Evolutionary conservation across 1,284 basidiomycete genomes (phyloP), one percentile per base, ranked within the genome.

Genomic region (Rhodotorula sp.): DNA sequence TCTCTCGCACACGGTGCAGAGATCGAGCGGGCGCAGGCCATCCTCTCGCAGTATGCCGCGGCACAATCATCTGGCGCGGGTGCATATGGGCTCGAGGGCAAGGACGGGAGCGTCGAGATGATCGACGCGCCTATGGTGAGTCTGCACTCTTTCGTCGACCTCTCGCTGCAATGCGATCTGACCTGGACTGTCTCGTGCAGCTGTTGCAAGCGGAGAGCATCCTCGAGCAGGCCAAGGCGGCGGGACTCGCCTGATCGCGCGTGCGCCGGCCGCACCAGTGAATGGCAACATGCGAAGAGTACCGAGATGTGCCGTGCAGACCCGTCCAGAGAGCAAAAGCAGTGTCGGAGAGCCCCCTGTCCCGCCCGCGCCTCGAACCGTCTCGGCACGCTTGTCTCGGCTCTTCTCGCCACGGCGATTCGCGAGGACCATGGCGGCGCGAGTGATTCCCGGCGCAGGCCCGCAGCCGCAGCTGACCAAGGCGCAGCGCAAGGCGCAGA

Each of bases 111-210:
- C 27, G 83, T 82, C 60, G 88, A 89, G 78, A 94, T 94, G 93
- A 92, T 97, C 63, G 94, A 97, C 81, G 91, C 91, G 12, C 93
- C 93, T 0, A 91, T 96, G 89, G 85, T 94, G 68, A 91, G 92
- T 80, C 90, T 91, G 85, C 90, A 2, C 88, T 67, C 53, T 82
- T 77, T n/a, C 53, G 10, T 60, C 68, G 23, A 50, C 42, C 59
- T 45, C 46, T 60, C 45, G 56, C 7, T 7, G 9, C 17, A 4
- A 4, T 13, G 45, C n/a, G 42, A 16, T 16, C 34, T 48, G 17
- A 19, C 27, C 8, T 23, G 17, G 41, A 25, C 12, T n/a, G 41
- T 4, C 27, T n/a, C 25, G 4, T 17, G 19, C 49, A 61, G 60
- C 34, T 64, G 9, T 23, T 64, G 16, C 63, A 64, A 55, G 63